These are phyloP conservation scores for Aschersonia sp. DNA, from an alignment of 2,329 filamentous ascomycete genomes.

Conservation along the genomic window DNA sequence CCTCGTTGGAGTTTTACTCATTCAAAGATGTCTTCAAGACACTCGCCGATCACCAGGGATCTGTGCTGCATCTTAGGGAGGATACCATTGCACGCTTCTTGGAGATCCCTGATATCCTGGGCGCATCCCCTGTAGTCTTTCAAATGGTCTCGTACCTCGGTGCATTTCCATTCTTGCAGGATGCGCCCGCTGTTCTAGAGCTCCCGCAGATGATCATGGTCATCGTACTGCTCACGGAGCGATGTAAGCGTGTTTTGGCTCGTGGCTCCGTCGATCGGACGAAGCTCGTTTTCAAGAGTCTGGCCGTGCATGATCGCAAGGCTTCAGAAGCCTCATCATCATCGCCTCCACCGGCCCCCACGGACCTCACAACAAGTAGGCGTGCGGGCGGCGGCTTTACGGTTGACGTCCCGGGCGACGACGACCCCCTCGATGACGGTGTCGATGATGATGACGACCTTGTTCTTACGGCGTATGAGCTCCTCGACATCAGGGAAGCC, in stretches of 20 bases:
- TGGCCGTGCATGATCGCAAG: slow-evolving; percentile 56
- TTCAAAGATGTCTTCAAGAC: slow-evolving; percentile 59
- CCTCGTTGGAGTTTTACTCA: slow-evolving; percentile 56
- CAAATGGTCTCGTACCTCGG: slow-evolving; percentile 59
- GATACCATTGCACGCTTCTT: slow-evolving; percentile 58
- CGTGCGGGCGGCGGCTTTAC: slow-evolving; percentile 25
- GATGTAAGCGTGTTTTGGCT: slow-evolving; percentile 49
- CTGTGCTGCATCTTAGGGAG: slow-evolving; percentile 50
- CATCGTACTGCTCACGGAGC: slow-evolving; percentile 56
- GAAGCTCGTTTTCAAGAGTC: slow-evolving; percentile 54
- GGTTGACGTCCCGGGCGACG: slow-evolving; percentile 28
- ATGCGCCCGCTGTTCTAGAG: slow-evolving; percentile 56
- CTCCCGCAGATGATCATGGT: slow-evolving; percentile 59
- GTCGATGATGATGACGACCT: slow-evolving; percentile 46
- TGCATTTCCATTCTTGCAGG: slow-evolving; percentile 57
- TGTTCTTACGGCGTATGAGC: slow-evolving; percentile 53
- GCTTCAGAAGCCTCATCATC: slow-evolving; percentile 14
- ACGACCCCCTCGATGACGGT: slow-evolving; percentile 26
- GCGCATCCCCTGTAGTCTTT: slow-evolving; percentile 53
- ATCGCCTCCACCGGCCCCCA: not conserved
- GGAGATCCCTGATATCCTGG: slow-evolving; percentile 56
- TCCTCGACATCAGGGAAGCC: slow-evolving; percentile 48
- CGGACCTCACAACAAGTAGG: not conserved
- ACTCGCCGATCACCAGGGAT: slow-evolving; percentile 49
- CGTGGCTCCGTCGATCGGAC: slow-evolving; percentile 41